phyloP scores from a whole-genome alignment of 176 grass and related monocot species.

The Oryza meyeriana region DNA sequence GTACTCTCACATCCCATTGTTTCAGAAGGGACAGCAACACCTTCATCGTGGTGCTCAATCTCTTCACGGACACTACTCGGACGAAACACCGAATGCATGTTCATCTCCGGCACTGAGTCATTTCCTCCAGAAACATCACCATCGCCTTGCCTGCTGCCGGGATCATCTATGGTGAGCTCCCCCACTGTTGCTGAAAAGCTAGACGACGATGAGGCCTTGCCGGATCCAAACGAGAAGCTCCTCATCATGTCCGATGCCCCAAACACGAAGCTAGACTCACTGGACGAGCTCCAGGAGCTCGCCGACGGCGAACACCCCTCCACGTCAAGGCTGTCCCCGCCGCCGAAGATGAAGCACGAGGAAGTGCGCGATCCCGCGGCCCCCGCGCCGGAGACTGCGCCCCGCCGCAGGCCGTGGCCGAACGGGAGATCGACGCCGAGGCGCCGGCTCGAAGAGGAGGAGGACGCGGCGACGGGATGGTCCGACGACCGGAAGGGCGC shows the following conservation, averaged over 20 bases:
- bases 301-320: not conserved
- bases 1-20: not conserved
- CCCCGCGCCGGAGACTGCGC: not conserved
- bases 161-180: not conserved
- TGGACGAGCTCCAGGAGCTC: constrained; percentile 25
- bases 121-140: not conserved
- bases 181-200: not conserved
- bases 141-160: not conserved
- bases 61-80: not conserved
- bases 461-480: constrained; percentile 16
- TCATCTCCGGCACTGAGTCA: not conserved
- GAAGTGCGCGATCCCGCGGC: not conserved
- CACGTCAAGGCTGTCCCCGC: not conserved
- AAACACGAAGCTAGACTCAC: constrained; percentile 30
- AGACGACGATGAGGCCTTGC: not conserved
- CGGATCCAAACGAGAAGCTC: constrained; percentile 30
- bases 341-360: constrained; percentile 4
- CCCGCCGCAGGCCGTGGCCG: not conserved
- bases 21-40: not conserved
- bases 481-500: constrained; percentile 39
- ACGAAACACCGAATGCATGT: not conserved
- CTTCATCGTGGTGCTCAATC: not conserved
- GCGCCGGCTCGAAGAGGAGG: not conserved
- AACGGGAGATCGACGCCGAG: not conserved
- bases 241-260: constrained; percentile 28